Conservation (phyloP, 2,329 filamentous ascomycete genomes). For the Teratosphaeria pseudoeucalypti region DNA sequence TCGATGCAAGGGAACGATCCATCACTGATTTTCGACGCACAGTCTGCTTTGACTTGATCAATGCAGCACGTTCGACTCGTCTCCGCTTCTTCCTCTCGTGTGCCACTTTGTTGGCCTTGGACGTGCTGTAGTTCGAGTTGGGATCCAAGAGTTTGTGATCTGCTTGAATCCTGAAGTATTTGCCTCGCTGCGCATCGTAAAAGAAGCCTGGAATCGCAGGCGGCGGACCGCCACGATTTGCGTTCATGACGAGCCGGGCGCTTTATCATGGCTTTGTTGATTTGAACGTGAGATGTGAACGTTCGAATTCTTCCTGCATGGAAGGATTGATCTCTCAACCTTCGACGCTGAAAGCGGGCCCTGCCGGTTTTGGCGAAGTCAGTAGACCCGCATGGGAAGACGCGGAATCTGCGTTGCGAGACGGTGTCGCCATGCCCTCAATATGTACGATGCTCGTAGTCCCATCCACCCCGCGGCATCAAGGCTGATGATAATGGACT, state of each 20-base stretch:
- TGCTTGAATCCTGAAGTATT: conserved; percentile 40
- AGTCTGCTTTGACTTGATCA: conserved; percentile 14
- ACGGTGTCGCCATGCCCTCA: background rate
- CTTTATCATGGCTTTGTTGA: background rate
- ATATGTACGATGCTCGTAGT: background rate
- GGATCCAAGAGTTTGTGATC: conserved; percentile 25
- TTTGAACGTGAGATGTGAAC: background rate
- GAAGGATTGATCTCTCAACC: background rate
- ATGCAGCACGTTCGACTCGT: conserved; percentile 8
- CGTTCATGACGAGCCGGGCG: background rate
- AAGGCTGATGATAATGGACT: background rate
- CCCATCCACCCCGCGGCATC: background rate
- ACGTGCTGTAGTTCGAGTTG: conserved; percentile 30
- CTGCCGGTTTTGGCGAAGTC: background rate
- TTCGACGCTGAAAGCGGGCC: background rate
- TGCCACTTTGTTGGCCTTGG: conserved; percentile 29
- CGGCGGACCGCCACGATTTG: background rate
- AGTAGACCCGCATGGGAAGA: background rate
- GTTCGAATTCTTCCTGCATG: no score
- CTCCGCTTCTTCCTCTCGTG: conserved; percentile 24
- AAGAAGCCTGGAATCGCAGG: background rate
- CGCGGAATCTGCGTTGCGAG: no score
- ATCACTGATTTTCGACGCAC: conserved; percentile 2
- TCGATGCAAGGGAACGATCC: conserved; percentile 4
- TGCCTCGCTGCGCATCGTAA: conserved; percentile 33